Conservation (phyloP, 2,329 filamentous ascomycete species). For the Rhinocladiella mackenziei region DNA sequence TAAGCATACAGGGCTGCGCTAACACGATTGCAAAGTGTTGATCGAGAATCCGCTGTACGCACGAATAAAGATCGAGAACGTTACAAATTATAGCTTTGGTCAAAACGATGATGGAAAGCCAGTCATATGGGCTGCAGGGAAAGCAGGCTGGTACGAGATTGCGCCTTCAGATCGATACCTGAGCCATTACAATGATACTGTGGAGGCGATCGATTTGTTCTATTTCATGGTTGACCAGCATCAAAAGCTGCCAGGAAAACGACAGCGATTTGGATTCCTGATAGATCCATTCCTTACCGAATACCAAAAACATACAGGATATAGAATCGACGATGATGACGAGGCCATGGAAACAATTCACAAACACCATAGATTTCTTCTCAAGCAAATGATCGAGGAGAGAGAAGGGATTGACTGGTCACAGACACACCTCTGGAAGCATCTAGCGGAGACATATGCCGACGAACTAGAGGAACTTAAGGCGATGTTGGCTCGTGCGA, state of each 20-base stretch:
- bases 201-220: slow-evolving; percentile 56
- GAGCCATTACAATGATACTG: slow-evolving; percentile 50
- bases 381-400: slow-evolving; percentile 46
- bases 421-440: slow-evolving; percentile 42
- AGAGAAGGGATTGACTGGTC: slow-evolving; percentile 45
- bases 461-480: slow-evolving; percentile 27
- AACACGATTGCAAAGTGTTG: slow-evolving; percentile 36
- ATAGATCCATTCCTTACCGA: slow-evolving; percentile 29
- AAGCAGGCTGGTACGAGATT: slow-evolving; percentile 60
- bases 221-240: slow-evolving; percentile 61
- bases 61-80: slow-evolving; percentile 46
- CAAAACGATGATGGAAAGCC: slow-evolving; percentile 54
- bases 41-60: slow-evolving; percentile 32
- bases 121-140: slow-evolving; percentile 58
- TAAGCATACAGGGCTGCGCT: slow-evolving; percentile 37
- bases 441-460: slow-evolving; percentile 42
- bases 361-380: slow-evolving; percentile 44
- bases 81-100: slow-evolving; percentile 48
- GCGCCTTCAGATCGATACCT: slow-evolving; percentile 52
- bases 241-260: slow-evolving; percentile 33
- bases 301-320: slow-evolving; percentile 30
- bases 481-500: slow-evolving; percentile 8
- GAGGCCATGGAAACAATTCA: slow-evolving; percentile 47
- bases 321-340: slow-evolving; percentile 39
- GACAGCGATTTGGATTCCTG: slow-evolving; percentile 25